Evolutionary conservation across 2,329 filamentous ascomycete genomes (phyloP).

Genomic region (Fusarium continuum): DNA sequence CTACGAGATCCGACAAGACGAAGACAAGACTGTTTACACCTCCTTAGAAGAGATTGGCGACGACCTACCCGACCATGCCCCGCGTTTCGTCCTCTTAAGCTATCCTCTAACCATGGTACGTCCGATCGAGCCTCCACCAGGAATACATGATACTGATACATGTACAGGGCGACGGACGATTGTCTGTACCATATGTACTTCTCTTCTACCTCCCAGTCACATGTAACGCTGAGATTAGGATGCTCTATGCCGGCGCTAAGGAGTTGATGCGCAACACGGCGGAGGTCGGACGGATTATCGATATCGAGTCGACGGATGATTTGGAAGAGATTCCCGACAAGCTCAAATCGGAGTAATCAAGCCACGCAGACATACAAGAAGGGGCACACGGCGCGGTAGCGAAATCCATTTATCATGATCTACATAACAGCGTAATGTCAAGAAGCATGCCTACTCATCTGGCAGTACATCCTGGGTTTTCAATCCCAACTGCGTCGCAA

Average conservation of each 20-base stretch:
- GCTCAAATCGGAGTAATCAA: constrained; percentile 47
- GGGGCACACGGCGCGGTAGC: background rate
- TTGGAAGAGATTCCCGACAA: constrained; percentile 81
- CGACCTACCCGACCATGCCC: constrained; percentile 90
- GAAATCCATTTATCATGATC: constrained; percentile 26
- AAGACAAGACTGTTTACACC: constrained; percentile 79
- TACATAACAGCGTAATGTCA: constrained; percentile 23
- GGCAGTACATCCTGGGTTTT: constrained; percentile 64
- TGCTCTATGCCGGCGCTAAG: constrained; percentile 96
- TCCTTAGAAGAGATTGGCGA: constrained; percentile 83
- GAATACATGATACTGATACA: constrained; percentile 22
- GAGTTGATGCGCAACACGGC: constrained; percentile 94
- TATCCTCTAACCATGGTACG: constrained; percentile 87
- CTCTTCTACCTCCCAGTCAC: constrained; percentile 94
- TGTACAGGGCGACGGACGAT: constrained; percentile 76
- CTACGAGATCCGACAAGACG: constrained; percentile 86
- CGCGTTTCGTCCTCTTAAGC: constrained; percentile 88
- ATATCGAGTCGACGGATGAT: constrained; percentile 83
- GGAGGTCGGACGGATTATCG: constrained; percentile 87
- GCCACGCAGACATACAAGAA: background rate
- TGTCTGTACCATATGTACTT: constrained; percentile 92
- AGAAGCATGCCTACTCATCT: constrained; percentile 38
- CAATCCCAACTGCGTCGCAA: constrained; percentile 73
- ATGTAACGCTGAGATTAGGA: constrained; percentile 85
- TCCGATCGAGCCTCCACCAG: constrained; percentile 1